phyloP scores from a whole-genome alignment of 495 filamentous ascomycete genomes.

The Daldinia bambusicola region DNA sequence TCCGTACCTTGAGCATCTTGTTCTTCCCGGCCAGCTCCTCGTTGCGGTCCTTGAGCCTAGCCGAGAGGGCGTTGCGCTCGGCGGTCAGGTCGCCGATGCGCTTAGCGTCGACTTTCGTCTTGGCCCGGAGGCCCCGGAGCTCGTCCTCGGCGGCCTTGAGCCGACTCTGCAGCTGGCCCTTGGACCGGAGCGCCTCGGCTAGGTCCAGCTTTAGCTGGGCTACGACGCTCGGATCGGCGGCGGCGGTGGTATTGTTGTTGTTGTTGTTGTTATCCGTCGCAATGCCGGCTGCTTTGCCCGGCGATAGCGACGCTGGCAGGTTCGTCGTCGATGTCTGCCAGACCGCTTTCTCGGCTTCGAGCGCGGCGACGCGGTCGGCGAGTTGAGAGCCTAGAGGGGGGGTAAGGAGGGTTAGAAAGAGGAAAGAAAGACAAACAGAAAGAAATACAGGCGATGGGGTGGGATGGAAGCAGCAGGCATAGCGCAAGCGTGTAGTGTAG shows the following conservation, averaged over 20 bases:
- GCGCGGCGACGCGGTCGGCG: conserved; percentile 69
- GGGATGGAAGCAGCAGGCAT: background rate
- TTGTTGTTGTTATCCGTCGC: conserved; percentile 13
- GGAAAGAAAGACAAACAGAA: no score
- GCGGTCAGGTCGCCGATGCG: conserved; percentile 68
- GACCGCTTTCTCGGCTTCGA: conserved; percentile 63
- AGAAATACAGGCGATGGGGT: background rate
- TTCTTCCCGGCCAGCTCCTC: conserved; percentile 86
- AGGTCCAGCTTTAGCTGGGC: conserved; percentile 69
- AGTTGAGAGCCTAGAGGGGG: conserved; percentile 69
- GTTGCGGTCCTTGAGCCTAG: conserved; percentile 78
- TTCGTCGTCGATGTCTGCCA: conserved; percentile 37
- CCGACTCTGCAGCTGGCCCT: conserved; percentile 69
- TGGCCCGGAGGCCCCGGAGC: conserved; percentile 66
- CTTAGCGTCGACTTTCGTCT: conserved; percentile 64
- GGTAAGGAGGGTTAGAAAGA: no score
- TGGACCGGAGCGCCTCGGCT: conserved; percentile 77
- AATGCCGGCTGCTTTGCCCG: conserved; percentile 35
- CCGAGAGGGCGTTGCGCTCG: conserved; percentile 69
- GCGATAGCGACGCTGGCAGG: background rate
- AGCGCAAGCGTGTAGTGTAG: no score
- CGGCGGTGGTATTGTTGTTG: background rate
- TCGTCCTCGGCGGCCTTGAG: conserved; percentile 70
- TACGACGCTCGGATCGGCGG: conserved; percentile 47
- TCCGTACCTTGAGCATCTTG: conserved; percentile 76